These are phyloP conservation scores for Carex littledalei DNA, from an alignment of 176 grass and related monocot species.

Conservation along the genomic window DNA sequence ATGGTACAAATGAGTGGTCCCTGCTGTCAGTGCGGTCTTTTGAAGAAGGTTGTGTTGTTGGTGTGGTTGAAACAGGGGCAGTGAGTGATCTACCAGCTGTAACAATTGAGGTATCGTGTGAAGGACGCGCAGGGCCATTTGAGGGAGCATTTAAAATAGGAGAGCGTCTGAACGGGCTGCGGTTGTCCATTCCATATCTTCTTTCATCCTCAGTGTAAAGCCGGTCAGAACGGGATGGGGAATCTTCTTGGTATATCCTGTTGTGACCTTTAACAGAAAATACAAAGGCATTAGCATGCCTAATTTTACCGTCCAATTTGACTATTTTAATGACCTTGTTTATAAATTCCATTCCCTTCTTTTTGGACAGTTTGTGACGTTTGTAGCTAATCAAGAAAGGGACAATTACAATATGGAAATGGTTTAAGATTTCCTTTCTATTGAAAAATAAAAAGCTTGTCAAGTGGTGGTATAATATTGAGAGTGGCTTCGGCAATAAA, in stretches of 20 bases:
- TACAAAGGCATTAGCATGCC: background rate
- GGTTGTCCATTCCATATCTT: conserved; percentile 9
- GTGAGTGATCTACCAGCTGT: conserved; percentile 25
- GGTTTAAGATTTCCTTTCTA: background rate
- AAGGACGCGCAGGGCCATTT: background rate
- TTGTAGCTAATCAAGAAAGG: background rate
- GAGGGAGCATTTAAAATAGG: conserved; percentile 13
- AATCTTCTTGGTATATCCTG: background rate
- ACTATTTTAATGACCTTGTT: background rate
- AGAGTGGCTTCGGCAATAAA: background rate
- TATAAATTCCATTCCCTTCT: background rate
- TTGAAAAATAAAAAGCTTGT: background rate
- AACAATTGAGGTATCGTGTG: conserved; percentile 10
- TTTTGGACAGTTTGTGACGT: background rate
- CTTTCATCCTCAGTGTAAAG: conserved; percentile 1
- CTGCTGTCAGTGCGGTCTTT: conserved; percentile 19
- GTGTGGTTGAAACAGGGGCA: background rate
- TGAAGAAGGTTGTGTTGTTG: background rate
- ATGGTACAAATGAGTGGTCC: conserved; percentile 6
- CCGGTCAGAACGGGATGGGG: conserved; percentile 14
- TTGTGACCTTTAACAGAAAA: conserved; percentile 14
- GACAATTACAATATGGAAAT: background rate
- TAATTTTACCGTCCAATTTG: background rate
- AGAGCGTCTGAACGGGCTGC: background rate
- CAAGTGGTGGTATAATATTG: background rate